Percentiles rank a stretch among this genome's conserved stretches.
phyloP scores from a whole-genome alignment of 768 basidiomycete species.

The Cystobasidium onofrii region DNA sequence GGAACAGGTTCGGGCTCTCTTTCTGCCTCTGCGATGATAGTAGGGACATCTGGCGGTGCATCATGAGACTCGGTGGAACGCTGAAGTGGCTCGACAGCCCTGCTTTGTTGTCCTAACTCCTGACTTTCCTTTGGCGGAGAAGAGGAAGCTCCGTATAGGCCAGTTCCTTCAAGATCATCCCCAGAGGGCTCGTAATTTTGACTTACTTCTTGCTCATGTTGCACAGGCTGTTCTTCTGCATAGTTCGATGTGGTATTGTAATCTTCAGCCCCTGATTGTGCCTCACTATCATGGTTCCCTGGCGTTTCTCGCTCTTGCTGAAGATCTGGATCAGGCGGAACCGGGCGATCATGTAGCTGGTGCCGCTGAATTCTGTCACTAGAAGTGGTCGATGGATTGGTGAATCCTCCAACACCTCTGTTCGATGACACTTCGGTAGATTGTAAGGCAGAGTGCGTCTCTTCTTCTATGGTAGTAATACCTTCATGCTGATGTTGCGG shows the following conservation, averaged over 20 bases:
- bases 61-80: neutral
- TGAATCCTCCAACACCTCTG: neutral
- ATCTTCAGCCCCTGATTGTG: neutral
- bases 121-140: neutral
- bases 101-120: neutral
- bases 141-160: slow-evolving; percentile 4
- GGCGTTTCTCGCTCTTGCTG: neutral
- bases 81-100: neutral
- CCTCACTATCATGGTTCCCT: too few species aligned
- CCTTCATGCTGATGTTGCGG: neutral
- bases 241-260: neutral
- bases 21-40: neutral
- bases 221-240: neutral
- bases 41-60: neutral
- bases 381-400: neutral
- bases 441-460: neutral
- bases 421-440: neutral
- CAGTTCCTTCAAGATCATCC: slow-evolving; percentile 7
- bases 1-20: neutral
- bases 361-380: neutral
- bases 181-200: neutral
- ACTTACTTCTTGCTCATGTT: neutral
- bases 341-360: neutral
- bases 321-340: neutral
- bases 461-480: neutral